A percentile compares a stretch with the other conserved stretches of the same genome.
phyloP scores from a whole-genome alignment of 176 grass and related monocot species.

The Stipa capillata region DNA sequence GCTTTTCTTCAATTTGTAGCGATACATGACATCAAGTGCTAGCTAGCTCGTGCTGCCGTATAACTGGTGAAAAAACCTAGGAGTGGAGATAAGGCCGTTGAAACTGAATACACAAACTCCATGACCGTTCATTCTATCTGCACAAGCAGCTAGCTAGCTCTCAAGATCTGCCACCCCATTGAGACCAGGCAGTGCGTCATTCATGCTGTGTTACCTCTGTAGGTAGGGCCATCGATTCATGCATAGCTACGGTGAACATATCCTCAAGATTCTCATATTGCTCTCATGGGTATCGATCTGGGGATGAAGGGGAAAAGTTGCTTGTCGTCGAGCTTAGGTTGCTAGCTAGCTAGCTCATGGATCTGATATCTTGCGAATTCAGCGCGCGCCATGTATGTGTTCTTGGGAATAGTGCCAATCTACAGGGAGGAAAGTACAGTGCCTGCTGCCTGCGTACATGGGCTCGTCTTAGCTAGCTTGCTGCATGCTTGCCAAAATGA shows the following conservation, averaged over 20 bases:
- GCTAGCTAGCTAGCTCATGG: neutral
- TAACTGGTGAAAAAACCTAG: no score
- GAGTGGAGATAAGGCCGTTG: no score
- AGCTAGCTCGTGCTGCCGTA: no score
- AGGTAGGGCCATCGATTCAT: neutral
- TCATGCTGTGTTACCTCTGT: neutral
- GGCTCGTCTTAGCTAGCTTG: no score
- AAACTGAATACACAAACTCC: no score
- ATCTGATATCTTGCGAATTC: neutral
- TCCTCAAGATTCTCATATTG: neutral
- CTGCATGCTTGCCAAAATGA: no score
- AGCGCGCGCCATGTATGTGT: neutral
- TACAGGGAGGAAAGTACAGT: neutral
- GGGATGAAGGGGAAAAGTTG: neutral
- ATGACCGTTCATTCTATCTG: no score
- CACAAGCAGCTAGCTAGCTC: no score
- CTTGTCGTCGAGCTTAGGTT: neutral
- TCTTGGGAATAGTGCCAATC: neutral
- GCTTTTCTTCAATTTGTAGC: no score
- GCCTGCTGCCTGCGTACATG: neutral
- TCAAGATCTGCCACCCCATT: no score
- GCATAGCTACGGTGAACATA: neutral
- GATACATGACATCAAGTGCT: no score
- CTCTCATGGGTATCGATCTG: neutral
- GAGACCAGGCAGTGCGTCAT: no score